Evolutionary conservation across 2,329 filamentous ascomycete genomes (phyloP).

Genomic region (Orbilia brochopaga): DNA sequence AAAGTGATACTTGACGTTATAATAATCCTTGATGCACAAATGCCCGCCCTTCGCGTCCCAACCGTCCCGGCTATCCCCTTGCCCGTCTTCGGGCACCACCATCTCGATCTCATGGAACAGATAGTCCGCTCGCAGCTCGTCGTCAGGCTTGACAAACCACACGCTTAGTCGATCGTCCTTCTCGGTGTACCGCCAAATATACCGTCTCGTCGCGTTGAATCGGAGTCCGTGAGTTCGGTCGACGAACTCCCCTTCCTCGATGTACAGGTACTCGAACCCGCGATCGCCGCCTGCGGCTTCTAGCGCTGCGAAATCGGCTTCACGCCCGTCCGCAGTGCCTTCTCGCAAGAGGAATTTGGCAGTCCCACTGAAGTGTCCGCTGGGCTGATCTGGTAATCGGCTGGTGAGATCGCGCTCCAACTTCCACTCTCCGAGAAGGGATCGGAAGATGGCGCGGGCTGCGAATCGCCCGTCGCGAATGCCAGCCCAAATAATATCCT

Average conservation of each 20-base stretch:
- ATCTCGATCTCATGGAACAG: conserved; percentile 78
- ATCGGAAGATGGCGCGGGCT: conserved; percentile 71
- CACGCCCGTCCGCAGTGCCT: conserved; percentile 65
- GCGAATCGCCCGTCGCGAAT: conserved; percentile 64
- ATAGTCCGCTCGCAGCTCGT: conserved; percentile 70
- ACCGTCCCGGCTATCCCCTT: conserved; percentile 58
- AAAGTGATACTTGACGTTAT: conserved; percentile 74
- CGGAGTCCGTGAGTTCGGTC: conserved; percentile 60
- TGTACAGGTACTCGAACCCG: conserved; percentile 70
- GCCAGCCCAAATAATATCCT: conserved; percentile 59
- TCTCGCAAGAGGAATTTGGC: conserved; percentile 69
- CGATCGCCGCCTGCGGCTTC: conserved; percentile 55
- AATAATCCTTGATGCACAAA: conserved; percentile 73
- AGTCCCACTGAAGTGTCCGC: conserved; percentile 69
- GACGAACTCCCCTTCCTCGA: conserved; percentile 71
- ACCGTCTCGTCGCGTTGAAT: conserved; percentile 64
- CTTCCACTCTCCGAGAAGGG: conserved; percentile 73
- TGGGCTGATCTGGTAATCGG: conserved; percentile 66
- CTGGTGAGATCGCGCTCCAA: conserved; percentile 67
- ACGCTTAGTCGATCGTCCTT: conserved; percentile 68
- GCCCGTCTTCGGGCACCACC: conserved; percentile 56
- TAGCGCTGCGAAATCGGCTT: conserved; percentile 39
- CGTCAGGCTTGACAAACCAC: conserved; percentile 73
- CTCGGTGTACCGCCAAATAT: conserved; percentile 75
- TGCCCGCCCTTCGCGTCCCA: conserved; percentile 73